These are phyloP conservation scores for Moricandia moricandioides DNA, from an alignment of 345 rosid genomes.

Conservation along the genomic window DNA sequence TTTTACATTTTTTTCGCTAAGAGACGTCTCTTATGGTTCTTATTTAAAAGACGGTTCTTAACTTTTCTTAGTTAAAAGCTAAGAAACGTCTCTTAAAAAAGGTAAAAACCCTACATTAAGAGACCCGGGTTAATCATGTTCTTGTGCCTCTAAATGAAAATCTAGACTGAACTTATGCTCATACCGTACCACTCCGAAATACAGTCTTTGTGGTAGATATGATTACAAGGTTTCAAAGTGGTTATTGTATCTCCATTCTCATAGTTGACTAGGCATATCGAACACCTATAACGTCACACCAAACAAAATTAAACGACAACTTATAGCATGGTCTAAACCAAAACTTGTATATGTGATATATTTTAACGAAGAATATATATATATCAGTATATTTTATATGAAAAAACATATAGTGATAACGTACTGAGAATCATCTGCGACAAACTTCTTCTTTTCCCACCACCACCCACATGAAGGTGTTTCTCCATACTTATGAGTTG, in stretches of 20 bases:
- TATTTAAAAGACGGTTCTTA: no score
- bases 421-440: background rate
- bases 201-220: background rate
- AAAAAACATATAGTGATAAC: no score
- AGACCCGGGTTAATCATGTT: no score
- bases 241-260: background rate
- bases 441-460: conserved; percentile 12
- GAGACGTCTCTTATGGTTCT: no score
- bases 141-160: background rate
- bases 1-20: no score
- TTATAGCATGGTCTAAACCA: background rate
- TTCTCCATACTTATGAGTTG: background rate
- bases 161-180: background rate
- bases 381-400: no score
- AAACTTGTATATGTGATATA: background rate
- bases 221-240: background rate
- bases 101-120: no score
- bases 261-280: background rate
- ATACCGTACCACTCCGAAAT: background rate
- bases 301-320: background rate
- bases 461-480: background rate
- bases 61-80: no score
- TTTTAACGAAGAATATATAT: background rate
- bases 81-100: no score
- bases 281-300: background rate